Evolutionary conservation across 2,329 filamentous ascomycete genomes (phyloP), one percentile per base, ranked within the genome.

Genomic region (Ophiostoma himal-ulmi): DNA sequence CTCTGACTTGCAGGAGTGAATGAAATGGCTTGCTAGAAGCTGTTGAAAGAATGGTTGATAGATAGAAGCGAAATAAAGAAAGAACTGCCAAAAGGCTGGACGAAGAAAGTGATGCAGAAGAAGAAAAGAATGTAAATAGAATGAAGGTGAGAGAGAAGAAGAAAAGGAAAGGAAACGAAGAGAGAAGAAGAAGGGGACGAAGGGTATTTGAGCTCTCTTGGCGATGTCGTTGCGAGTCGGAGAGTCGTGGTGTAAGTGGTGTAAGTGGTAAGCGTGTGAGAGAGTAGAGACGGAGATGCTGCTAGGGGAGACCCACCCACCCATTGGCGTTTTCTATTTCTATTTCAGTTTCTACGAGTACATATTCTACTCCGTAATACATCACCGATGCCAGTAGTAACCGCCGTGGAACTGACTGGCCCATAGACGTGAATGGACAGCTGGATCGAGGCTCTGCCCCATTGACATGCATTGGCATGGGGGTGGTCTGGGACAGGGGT

Each of bases 1-100:
- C 26, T 48, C 71, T 70, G 71, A 52, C 71, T 72, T 62, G 71
- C 75, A 74, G 72, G 72, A 68, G 69, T 72, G 69, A 72, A 72
- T 73, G 70, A 44, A 74, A 74, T 36, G 66, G 69, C 70, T 72
- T 68, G 66, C 68, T 68, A 70, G 68, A 72, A 72, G 69, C 65
- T 57, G 17, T 22, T 22, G 22, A 72, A 68, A 69, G 52, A 73
- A 72, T 72, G 72, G 70, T 72, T 72, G 70, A 39, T 41, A 67
- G 65, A 67, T 41, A 26, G 37, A 67, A 67, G 39, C 39, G 65
- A 67, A 66, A 14, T 26, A 66, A 48, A 41, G 36, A 30, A 67
- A 26, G 39, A 39, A 67, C 62, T 39, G 62, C 34, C 62, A 39
- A 65, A 36, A 10, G n/a, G 60, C 26, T 62, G 73, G 66, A 67